Evolutionary conservation across 495 filamentous ascomycete species (phyloP), one percentile per base, ranked within the genome.

Genomic region (Talaromyces liani): DNA sequence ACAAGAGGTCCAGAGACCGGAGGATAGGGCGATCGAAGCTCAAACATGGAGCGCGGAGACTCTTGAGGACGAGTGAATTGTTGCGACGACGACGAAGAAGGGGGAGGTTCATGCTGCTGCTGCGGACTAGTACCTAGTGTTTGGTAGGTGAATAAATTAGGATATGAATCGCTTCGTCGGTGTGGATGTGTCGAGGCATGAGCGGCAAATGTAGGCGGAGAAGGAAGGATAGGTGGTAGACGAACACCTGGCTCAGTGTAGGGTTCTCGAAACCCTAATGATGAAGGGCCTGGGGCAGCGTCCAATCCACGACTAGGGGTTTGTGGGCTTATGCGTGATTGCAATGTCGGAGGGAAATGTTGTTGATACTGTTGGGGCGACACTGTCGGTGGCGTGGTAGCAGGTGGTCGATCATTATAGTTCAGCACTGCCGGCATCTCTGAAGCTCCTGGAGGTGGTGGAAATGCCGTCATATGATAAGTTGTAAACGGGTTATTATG

Each of bases 171-270:
- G 31, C 76, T 79, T 18, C 74, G 60, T 33, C 74, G 73, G 58
- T 78, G 77, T 1, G 69, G 69, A 27, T 75, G 75, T 14, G 68
- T 7, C 73, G 69, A 4, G 71, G 75, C 4, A n/a, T 27, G 53
- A 56, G 53, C 22, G 10, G 69, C 66, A 61, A 60, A 58, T 31
- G 66, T 64, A 6, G 69, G 55, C n/a, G 60, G 65, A 20, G 70
- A 65, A 20, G 77, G 73, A 16, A 75, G 73, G 6, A 80, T 79
- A 7, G 78, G 78, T 4, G 78, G 78, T 3, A 80, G 73, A 51
- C 75, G 70, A 6, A 80, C 72, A n/a, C 76, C 71, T 10, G 75
- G 72, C 57, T 78, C 75, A 3, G 66, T 53, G 58, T 75, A 75
- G 6, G 65, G 60, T 36, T 78, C 78, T 8, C 68, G 72, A 34